Evolutionary conservation across 371 early-diverging fungal species (phyloP), one percentile per base, ranked within the genome.

Genomic region (Syncephalastrum sp.): DNA sequence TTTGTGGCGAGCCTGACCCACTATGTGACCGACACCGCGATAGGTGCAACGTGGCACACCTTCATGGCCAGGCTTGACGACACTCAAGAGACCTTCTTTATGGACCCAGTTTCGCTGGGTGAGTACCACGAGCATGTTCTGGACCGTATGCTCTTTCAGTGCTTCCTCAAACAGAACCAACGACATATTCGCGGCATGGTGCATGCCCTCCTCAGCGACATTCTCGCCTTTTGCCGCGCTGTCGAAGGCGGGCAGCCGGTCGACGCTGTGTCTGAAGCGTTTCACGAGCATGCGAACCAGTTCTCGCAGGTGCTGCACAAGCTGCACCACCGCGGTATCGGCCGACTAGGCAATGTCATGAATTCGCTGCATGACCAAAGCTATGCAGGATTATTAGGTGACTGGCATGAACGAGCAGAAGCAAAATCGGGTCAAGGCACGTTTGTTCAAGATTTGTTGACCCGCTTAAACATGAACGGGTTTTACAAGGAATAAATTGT

Each of bases 111-210:
- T 4, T 60, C 70, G 24, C 54, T 82, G 58, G 64, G 69, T 6
- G 63, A 67, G 5, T 81, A 76, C 46, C 82, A 82, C 42, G 77
- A 81, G 23, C 69, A 71, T 24, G 54, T 83, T 15, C 54, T 81
- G 25, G 80, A 83, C 54, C 72, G 69, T n/a, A 76, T 83, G 57
- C 48, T 83, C 29, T 65, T 68, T 24, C 79, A 72, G 45, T 77
- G 82, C 15, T 70, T 83, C 16, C 56, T 81, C 46, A 81, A 81
- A 54, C 65, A 63, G 43, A 75, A 69, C 50, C 82, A 82, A 47
- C 65, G 63, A 6, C 69, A 66, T 3, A 64, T 83, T 14, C 46
- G 75, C 16, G 51, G 64, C 5, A 53, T 72, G 6, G 48, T 83
- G 10, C 50, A 63, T 50, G 61, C 67, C 15, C 58, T 81, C 10